These are phyloP conservation scores for Endothia cerciana DNA, from an alignment of 2,329 filamentous ascomycete species.

Conservation along the genomic window DNA sequence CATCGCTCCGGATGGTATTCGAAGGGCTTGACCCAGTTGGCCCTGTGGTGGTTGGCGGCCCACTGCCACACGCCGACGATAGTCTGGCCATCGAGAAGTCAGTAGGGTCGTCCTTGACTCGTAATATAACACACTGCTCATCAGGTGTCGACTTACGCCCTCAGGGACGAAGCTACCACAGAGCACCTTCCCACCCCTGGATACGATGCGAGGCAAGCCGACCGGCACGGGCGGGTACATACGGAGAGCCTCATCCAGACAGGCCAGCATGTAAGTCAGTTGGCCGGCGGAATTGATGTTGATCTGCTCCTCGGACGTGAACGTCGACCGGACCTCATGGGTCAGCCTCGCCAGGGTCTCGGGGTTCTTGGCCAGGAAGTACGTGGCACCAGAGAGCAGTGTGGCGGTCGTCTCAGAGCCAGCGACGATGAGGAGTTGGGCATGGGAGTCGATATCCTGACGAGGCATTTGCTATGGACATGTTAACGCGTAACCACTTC, in stretches of 20 bases:
- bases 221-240: conserved; percentile 40
- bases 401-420: conserved; percentile 35
- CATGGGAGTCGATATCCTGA: conserved; percentile 10
- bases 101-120: neutral
- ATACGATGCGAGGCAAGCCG: conserved; percentile 28
- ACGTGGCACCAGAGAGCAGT: conserved; percentile 32
- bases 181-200: conserved; percentile 30
- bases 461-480: neutral
- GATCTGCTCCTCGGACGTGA: conserved; percentile 43
- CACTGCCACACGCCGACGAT: conserved; percentile 39
- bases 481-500: neutral
- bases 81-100: conserved; percentile 31
- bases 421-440: conserved; percentile 28
- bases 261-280: conserved; percentile 43
- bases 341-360: conserved; percentile 38
- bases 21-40: conserved; percentile 42
- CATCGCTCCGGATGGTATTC: conserved; percentile 43
- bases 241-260: conserved; percentile 45
- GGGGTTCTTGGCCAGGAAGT: conserved; percentile 39
- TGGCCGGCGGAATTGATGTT: conserved; percentile 36
- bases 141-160: conserved; percentile 22
- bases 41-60: conserved; percentile 36
- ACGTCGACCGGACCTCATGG: conserved; percentile 43
- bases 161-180: conserved; percentile 28
- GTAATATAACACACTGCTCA: neutral